Evolutionary conservation across 2,329 filamentous ascomycete genomes (phyloP), one percentile per base, ranked within the genome.

Genomic region (Chrysoporthe austroafricana): DNA sequence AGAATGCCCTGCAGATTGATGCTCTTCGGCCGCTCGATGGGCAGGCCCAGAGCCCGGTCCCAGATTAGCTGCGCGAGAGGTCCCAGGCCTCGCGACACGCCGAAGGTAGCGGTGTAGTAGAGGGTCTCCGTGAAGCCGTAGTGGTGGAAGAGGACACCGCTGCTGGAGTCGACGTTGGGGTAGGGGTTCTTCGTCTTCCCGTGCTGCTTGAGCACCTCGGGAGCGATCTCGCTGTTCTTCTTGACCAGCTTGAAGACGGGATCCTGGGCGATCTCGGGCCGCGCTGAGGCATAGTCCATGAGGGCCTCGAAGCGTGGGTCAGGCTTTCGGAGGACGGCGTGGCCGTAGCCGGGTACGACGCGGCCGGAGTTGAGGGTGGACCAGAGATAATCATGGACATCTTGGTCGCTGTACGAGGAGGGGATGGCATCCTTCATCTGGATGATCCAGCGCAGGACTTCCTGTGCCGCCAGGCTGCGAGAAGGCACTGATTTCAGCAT

Each of bases 161-260:
- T 97, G 71, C 89, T 91, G 60, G 91, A 94, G 80, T 99, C 96
- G 70, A 99, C 96, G 78, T 99, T 99, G 72, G 96, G 96, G 82
- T 95, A 97, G 1, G 96, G 94, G 83, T 97, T 97, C 86, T 97
- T 97, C 73, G 94, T 97, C 90, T 97, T 98, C 80, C 96, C 96
- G 78, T 99, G 96, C 83, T 97, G 90, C 75, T 89, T 96, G 74
- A 99, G 85, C 26, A 99, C 96, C 63, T 88, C 87, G 18, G 96
- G 96, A 0, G 96, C 96, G 71, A 99, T 91, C 76, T 94, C 91
- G 72, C 91, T 94, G 84, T 97, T 98, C 83, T 91, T 90, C 86
- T 94, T 91, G 66, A 99, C 95, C 13, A 99, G 89, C 80, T 93
- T 88, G 89, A 97, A 98, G 71, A 98, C 90, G 1, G 95, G 94